These are phyloP conservation scores for Erodium texanum DNA, from an alignment of 441 rosid genomes.

Conservation along the genomic window DNA sequence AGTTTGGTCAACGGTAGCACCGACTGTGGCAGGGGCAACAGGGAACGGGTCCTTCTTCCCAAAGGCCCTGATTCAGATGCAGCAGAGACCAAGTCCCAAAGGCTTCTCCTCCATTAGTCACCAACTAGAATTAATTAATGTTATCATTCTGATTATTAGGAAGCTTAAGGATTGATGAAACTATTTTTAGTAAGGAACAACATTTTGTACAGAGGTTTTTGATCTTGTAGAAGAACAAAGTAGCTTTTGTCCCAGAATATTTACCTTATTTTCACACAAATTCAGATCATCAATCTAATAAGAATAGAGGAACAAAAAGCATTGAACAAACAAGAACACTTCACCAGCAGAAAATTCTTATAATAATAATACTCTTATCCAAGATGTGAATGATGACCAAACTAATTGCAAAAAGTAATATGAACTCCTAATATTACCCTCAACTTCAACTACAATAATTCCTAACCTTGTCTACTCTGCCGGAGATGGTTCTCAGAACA, in stretches of 20 bases:
- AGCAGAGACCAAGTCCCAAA: neutral
- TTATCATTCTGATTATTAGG: neutral
- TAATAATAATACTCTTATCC: neutral
- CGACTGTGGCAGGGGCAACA: neutral
- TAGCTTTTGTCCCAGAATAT: too few species aligned
- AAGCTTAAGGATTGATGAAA: neutral
- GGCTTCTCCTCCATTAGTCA: neutral
- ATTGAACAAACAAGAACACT: neutral
- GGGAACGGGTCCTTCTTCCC: neutral
- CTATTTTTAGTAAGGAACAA: neutral
- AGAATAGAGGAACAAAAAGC: neutral
- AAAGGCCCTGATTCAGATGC: neutral
- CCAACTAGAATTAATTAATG: neutral
- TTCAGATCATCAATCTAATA: neutral
- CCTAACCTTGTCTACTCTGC: neutral
- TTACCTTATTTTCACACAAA: too few species aligned
- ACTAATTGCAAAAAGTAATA: neutral
- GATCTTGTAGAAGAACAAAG: neutral
- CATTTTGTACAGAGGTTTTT: neutral
- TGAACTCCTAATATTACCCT: neutral
- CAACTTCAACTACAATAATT: constrained; percentile 2
- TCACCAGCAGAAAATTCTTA: neutral
- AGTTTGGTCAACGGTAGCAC: too few species aligned
- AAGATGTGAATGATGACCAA: neutral
- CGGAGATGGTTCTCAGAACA: neutral